These are phyloP conservation scores for Arabidopsis lyrata DNA, from an alignment of 441 rosid species.

Conservation along the genomic window DNA sequence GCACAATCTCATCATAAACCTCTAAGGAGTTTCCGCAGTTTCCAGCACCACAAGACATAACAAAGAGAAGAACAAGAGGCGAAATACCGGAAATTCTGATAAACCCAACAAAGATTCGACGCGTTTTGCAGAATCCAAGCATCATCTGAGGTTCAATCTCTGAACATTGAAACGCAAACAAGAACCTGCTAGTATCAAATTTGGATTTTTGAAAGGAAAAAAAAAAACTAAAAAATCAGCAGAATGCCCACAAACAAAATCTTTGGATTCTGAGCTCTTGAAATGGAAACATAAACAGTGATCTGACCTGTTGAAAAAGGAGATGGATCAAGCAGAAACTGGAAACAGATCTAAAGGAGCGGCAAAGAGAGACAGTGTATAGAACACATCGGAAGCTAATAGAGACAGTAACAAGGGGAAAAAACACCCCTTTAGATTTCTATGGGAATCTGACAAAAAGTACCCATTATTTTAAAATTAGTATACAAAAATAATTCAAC, in stretches of 20 bases:
- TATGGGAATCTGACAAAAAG: conserved; percentile 68
- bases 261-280: neutral
- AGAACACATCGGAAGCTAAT: conserved; percentile 67
- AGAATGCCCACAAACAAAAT: conserved; percentile 1
- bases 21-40: conserved; percentile 54
- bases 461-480: conserved; percentile 46
- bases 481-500: neutral
- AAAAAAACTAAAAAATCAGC: neutral
- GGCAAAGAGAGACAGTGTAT: conserved; percentile 51
- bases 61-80: conserved; percentile 53
- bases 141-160: conserved; percentile 69
- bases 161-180: conserved; percentile 43
- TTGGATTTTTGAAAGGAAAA: conserved; percentile 14
- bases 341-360: conserved; percentile 69
- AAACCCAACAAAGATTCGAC: conserved; percentile 70
- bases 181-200: conserved; percentile 24
- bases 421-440: conserved; percentile 49
- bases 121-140: conserved; percentile 53
- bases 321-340: conserved; percentile 63
- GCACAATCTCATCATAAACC: conserved; percentile 50
- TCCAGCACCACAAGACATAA: conserved; percentile 60
- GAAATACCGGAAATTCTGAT: conserved; percentile 56
- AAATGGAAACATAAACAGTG: conserved; percentile 41
- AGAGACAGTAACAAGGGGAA: conserved; percentile 38
- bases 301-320: conserved; percentile 73